Conservation (phyloP, 345 rosid genomes). For the Salix dunnii region DNA sequence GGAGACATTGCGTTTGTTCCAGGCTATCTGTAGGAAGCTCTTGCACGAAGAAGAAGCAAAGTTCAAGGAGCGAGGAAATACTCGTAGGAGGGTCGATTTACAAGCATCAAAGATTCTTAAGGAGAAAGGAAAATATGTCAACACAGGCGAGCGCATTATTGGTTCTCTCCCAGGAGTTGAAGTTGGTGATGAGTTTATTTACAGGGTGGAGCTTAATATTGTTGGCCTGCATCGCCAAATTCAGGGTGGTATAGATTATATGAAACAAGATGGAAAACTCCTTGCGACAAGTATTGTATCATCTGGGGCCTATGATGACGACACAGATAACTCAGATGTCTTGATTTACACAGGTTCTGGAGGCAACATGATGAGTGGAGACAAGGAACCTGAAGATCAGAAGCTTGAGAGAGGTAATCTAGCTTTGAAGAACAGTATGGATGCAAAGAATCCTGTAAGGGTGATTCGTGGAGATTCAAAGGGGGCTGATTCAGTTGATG, state of each 20-base stretch:
- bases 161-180: conserved; percentile 80
- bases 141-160: conserved; percentile 40
- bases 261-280: conserved; percentile 30
- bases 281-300: conserved; percentile 73
- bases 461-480: conserved; percentile 70
- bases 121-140: conserved; percentile 42
- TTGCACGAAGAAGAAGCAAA: conserved; percentile 75
- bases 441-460: conserved; percentile 49
- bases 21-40: conserved; percentile 59
- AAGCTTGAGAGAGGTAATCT: conserved; percentile 69
- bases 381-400: conserved; percentile 66
- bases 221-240: conserved; percentile 68
- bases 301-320: conserved; percentile 68
- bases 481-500: conserved; percentile 33
- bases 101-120: conserved; percentile 60
- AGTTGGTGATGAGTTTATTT: conserved; percentile 81
- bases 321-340: conserved; percentile 52
- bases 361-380: conserved; percentile 57
- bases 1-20: conserved; percentile 71
- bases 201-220: conserved; percentile 63
- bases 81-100: conserved; percentile 49
- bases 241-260: conserved; percentile 75
- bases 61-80: conserved; percentile 15
- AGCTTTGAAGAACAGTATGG: conserved; percentile 57
- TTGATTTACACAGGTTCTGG: conserved; percentile 77